Evolutionary conservation across 805 yeast genomes (phyloP), one percentile per base, ranked within the genome.

Genomic region (Suhomyces emberorum): DNA sequence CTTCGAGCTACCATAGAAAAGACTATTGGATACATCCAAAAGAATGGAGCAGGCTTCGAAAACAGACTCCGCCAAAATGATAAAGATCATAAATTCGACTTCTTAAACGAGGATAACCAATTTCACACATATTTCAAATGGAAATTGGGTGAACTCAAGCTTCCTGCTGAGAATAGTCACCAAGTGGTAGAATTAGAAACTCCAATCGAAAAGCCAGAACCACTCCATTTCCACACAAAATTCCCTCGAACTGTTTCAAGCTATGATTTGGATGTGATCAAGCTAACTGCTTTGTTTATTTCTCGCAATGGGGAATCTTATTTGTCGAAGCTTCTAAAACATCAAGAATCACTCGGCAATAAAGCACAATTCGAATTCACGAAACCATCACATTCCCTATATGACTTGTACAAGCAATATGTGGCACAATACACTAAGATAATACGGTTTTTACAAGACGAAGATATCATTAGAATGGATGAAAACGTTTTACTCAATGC

Each of bases 31-130:
- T 86, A 82, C 49, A 87, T 88, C 4, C 47, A 61, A 19, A 68
- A 83, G 43, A 83, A 86, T 51, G 96, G 95, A 0, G 49, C 55
- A 1, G 63, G 73, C 1, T 85, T 87, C 58, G 93, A 81, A 48
- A 63, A 64, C 7, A 63, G 83, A 33, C 70, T 86, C 38, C 59
- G 61, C 12, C 64, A 61, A 24, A 79, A 79, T 43, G 55, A 63
- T 11, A 54, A 61, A 4, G 70, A 70, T 34, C 65, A 68, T 20
- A 77, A 79, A 51, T 85, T 88, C 55, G 63, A 73, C n/a, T 89
- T 89, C 50, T 55, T 88, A 4, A 55, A 67, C 14, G 68, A 66
- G 1, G 64, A 59, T 2, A 76, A 83, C 56, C 74, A 78, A 7
- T 76, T 74, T 53, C 54, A 83, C 49, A 62, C 57, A 2, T 86